Evolutionary conservation across 305 asterid species (phyloP), one percentile per base, ranked within the genome.

Genomic region (Lippia alba): DNA sequence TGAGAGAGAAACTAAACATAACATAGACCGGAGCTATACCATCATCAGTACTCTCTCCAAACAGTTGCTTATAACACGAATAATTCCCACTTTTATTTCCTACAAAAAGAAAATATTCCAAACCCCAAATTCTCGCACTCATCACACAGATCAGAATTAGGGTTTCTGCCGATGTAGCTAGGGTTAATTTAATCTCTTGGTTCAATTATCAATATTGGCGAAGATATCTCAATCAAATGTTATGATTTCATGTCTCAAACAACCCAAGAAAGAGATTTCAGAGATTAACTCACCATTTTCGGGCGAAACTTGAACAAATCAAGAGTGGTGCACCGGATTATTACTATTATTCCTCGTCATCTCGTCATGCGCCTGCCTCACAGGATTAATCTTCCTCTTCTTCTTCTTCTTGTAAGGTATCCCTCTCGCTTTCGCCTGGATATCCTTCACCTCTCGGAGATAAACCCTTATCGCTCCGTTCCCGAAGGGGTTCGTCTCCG

Each of bases 381-480:
- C 79, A 56, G 59, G 76, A 63, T 12, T 71, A 59, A 76, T 55
- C 51, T 84, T 84, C 80, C 82, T 86, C 88, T 81, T 89, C 85
- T 91, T 91, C 73, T 88, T 90, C 86, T 91, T 91, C 92, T 91
- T 91, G 51, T 85, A 91, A 0, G 89, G 87, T 66, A 91, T 88
- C 69, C 97, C 97, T 73, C 97, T 86, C 0, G 97, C 97, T 69
- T 91, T 91, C 0, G 91, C 87, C 54, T 91, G 97, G 55, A 92
- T 87, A 11, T 89, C 97, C 83, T 91, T 91, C 7, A 91, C 96
- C 72, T 91, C 96, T 6, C 96, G 74, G 15, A 91, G 74, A 34
- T 82, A 87, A 19, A 89, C 84, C 0, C 96, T 88, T 58, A 91
- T 87, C 0, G 89, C 82, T 11, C 97, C 96, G 36, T 91, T 86